These are phyloP conservation scores for Sicyos baderoa DNA, from an alignment of 306 rosid genomes.

Conservation along the genomic window DNA sequence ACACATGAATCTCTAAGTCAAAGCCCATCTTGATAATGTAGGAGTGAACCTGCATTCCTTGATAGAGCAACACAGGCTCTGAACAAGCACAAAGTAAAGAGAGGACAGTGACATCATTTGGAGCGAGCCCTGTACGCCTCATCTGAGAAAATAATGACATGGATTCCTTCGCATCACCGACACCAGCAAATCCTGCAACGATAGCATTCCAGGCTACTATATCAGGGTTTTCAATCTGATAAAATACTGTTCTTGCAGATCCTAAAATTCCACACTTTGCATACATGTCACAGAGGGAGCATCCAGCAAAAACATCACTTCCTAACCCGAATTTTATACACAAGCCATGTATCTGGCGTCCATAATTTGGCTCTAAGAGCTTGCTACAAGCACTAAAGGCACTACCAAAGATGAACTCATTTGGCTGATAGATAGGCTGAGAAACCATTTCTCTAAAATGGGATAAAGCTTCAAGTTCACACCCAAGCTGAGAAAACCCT, in stretches of 20 bases:
- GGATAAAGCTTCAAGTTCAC: conserved; percentile 48
- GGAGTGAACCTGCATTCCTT: conserved; percentile 67
- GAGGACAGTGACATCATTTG: conserved; percentile 51
- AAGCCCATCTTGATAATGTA: conserved; percentile 38
- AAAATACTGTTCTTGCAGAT: conserved; percentile 44
- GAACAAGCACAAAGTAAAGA: conserved; percentile 52
- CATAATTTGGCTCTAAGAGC: conserved; percentile 51
- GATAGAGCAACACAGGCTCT: conserved; percentile 39
- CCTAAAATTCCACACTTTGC: conserved; percentile 47
- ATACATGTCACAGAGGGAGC: conserved; percentile 78
- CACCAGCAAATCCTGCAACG: conserved; percentile 49
- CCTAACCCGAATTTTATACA: conserved; percentile 57
- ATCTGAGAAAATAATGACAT: conserved; percentile 38
- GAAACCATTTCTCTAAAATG: conserved; percentile 54
- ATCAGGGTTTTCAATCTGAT: conserved; percentile 51
- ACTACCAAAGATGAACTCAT: conserved; percentile 61
- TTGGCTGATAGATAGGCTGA: conserved; percentile 45
- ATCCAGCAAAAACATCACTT: conserved; percentile 52
- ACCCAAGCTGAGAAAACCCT: conserved; percentile 61
- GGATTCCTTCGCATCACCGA: conserved; percentile 42
- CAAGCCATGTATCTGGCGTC: conserved; percentile 59
- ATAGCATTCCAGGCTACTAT: conserved; percentile 72
- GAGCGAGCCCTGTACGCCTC: conserved; percentile 38
- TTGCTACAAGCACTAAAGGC: conserved; percentile 59
- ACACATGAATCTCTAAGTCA: conserved; percentile 33